These are phyloP conservation scores for Solanum medicagineum DNA, from an alignment of 257 asterid genomes.

Conservation along the genomic window DNA sequence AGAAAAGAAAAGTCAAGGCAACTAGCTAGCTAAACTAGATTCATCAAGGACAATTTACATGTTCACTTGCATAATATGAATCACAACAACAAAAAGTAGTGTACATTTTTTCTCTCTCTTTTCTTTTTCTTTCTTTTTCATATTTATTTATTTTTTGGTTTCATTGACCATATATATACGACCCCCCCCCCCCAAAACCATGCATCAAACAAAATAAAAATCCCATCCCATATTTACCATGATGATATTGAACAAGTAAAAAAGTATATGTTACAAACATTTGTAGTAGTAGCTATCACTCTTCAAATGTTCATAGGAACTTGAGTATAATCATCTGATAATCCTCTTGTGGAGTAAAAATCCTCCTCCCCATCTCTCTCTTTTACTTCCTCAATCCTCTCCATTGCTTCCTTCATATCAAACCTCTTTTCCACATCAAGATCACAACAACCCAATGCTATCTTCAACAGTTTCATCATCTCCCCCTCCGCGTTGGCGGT, in stretches of 20 bases:
- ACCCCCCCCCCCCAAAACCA: not conserved
- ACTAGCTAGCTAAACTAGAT: not conserved
- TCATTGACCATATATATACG: not conserved
- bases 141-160: not conserved
- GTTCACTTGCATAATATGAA: not conserved
- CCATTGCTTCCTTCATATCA: conserved; percentile 46
- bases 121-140: not conserved
- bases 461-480: conserved; percentile 47
- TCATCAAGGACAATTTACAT: not conserved
- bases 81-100: not conserved
- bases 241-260: conserved; percentile 2
- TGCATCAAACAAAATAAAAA: not conserved
- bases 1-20: not conserved
- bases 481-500: conserved; percentile 27
- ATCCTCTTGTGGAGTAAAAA: conserved; percentile 46
- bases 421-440: conserved; percentile 44
- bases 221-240: not conserved
- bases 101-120: not conserved
- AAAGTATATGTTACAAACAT: not conserved
- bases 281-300: not conserved
- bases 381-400: conserved; percentile 49
- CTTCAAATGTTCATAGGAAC: not conserved
- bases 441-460: conserved; percentile 57
- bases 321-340: conserved; percentile 38
- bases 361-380: conserved; percentile 25